Percentiles rank a stretch among this genome's conserved stretches.
phyloP scores from a whole-genome alignment of 306 rosid species.

The Gillenia trifoliata region DNA sequence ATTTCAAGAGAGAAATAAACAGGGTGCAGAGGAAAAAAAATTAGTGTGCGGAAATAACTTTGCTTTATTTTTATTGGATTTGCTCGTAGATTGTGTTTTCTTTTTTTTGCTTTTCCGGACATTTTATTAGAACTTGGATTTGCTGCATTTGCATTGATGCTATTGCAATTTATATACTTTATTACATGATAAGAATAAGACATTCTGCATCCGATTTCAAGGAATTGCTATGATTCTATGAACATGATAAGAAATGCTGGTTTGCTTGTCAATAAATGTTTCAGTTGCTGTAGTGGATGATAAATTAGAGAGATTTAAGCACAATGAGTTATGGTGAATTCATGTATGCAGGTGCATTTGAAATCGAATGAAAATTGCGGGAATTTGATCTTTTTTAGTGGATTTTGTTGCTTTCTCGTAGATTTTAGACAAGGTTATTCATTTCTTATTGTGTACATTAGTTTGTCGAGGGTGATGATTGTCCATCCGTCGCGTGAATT shows the following conservation, averaged over 20 bases:
- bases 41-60: too few relatives aligned
- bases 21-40: too few relatives aligned
- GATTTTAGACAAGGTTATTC: not conserved
- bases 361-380: not conserved
- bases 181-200: not conserved
- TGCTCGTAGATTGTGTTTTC: too few relatives aligned
- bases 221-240: not conserved
- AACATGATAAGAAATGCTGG: not conserved
- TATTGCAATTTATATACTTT: not conserved
- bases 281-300: not conserved
- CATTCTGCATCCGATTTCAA: not conserved
- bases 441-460: not conserved
- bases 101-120: not conserved
- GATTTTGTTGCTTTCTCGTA: not conserved
- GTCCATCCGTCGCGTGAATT: not conserved
- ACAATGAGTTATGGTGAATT: not conserved
- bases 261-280: not conserved
- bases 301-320: not conserved
- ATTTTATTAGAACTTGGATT: not conserved
- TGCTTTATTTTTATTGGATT: too few relatives aligned
- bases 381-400: not conserved
- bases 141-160: not conserved
- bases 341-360: not conserved
- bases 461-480: conserved; percentile 1
- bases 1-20: too few relatives aligned